Evolutionary conservation across 305 asterid species (phyloP), one percentile per base, ranked within the genome.

Genomic region (Fraxinus dipetala): DNA sequence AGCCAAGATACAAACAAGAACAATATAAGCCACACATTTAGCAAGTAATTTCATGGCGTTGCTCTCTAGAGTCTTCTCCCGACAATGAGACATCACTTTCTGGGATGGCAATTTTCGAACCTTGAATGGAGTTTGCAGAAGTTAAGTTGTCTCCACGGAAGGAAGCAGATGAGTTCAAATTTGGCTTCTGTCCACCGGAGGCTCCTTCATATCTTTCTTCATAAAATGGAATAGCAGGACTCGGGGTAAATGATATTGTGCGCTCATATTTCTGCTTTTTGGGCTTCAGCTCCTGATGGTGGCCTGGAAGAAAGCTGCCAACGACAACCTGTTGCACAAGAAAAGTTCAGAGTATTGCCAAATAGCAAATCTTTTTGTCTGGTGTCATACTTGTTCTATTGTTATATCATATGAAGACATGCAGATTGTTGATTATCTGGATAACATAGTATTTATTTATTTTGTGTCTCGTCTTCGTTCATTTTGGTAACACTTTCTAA

Each of bases 261-360:
- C 86, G 93, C 89, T 88, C 96, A 65, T 88, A 84, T 79, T 89
- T 91, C 65, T 82, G 92, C 86, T 91, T 92, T 92, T 91, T 92
- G 4, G 93, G 92, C 78, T 86, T 83, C 35, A 84, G 92, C 87
- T 90, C 90, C 73, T 86, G 89, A 83, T 90, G 90, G 77, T 87
- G 82, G 72, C 91, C 92, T 0, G 95, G 85, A 67, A 92, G 77
- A 85, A 95, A 95, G 87, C 95, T 92, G 73, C 96, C 99, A 10
- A 95, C 84, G 82, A 95, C 97, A 38, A 95, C 91, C 99, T 95
- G 91, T 85, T 78, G 69, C 83, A 83, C 51, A 34, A 18, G 79
- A 77, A 54, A 69, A 40, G 35, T 85, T 89, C 63, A 78, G 84
- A 59, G 8, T 77, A 67, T 35, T 28, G 75, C 79, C 70, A 61